These are phyloP conservation scores for Plantago coronopus DNA, from an alignment of 305 asterid genomes.

Conservation along the genomic window DNA sequence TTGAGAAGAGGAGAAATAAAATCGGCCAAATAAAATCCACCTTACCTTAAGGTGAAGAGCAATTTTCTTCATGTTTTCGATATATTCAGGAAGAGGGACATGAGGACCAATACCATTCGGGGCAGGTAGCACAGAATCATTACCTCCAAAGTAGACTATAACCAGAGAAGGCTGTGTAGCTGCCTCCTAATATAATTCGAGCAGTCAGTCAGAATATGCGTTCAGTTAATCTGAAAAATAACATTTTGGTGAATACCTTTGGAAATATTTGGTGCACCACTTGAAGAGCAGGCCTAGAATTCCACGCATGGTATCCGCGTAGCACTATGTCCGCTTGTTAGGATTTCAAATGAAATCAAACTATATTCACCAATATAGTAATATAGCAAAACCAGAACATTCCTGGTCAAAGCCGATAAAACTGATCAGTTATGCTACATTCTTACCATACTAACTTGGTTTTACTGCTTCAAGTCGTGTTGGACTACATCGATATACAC, in stretches of 20 bases:
- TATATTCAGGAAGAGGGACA: conserved; percentile 8
- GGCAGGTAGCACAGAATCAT: conserved; percentile 2
- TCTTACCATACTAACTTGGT: too few relatives aligned
- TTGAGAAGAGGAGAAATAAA: background rate
- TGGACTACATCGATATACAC: too few relatives aligned
- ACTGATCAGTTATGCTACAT: too few relatives aligned
- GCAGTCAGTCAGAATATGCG: too few relatives aligned
- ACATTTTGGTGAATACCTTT: too few relatives aligned
- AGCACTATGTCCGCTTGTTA: conserved; percentile 3
- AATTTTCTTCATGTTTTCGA: conserved; percentile 2
- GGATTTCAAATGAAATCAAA: background rate
- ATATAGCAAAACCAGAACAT: too few relatives aligned
- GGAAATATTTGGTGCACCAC: conserved; percentile 4
- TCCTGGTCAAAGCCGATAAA: too few relatives aligned
- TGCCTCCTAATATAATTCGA: background rate
- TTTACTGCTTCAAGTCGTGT: too few relatives aligned
- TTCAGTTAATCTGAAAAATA: background rate
- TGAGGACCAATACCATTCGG: conserved; percentile 6
- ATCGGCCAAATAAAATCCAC: background rate
- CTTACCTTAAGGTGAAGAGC: conserved; percentile 6
- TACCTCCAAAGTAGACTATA: conserved; percentile 12
- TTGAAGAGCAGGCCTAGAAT: conserved; percentile 11
- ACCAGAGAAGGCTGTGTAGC: conserved; percentile 2
- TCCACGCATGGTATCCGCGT: conserved; percentile 11
- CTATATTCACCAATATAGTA: background rate